Evolutionary conservation across 305 asterid genomes (phyloP).

Genomic region (Fraxinus nigra): DNA sequence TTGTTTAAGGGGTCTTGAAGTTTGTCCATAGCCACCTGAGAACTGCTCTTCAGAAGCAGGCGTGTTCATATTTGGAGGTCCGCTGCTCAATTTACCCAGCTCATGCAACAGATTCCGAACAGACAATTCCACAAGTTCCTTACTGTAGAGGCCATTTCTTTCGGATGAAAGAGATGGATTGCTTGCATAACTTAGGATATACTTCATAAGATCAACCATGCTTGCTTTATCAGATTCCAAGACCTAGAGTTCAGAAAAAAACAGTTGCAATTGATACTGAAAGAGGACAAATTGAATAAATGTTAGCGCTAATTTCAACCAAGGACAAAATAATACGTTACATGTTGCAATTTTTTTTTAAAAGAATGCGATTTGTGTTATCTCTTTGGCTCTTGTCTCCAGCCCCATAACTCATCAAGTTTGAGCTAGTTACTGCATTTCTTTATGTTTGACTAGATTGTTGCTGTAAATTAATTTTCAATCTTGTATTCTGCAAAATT

Average conservation of each 20-base stretch:
- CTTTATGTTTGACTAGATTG: background rate
- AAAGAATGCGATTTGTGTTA: background rate
- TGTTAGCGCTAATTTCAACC: background rate
- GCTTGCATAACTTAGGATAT: slow-evolving; percentile 82
- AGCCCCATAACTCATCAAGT: background rate
- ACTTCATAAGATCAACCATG: slow-evolving; percentile 80
- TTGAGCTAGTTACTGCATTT: background rate
- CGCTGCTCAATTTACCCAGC: slow-evolving; percentile 46
- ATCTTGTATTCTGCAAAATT: background rate
- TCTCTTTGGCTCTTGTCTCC: background rate
- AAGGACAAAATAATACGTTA: background rate
- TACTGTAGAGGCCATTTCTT: slow-evolving; percentile 56
- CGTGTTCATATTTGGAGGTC: slow-evolving; percentile 32
- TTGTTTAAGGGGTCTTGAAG: slow-evolving; percentile 48
- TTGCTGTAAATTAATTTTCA: background rate
- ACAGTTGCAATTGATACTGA: background rate
- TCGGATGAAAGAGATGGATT: slow-evolving; percentile 57
- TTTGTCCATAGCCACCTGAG: slow-evolving; percentile 37
- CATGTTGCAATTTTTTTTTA: background rate
- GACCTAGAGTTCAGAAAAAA: slow-evolving; percentile 37
- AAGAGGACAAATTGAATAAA: slow-evolving; percentile 1
- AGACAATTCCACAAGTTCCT: slow-evolving; percentile 76
- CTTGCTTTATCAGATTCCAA: slow-evolving; percentile 45
- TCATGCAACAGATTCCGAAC: slow-evolving; percentile 66
- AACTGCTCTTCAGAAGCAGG: slow-evolving; percentile 45